Evolutionary conservation across 129 eudicot species (phyloP), one percentile per base, ranked within the genome.

Genomic region (Lonicera japonica): DNA sequence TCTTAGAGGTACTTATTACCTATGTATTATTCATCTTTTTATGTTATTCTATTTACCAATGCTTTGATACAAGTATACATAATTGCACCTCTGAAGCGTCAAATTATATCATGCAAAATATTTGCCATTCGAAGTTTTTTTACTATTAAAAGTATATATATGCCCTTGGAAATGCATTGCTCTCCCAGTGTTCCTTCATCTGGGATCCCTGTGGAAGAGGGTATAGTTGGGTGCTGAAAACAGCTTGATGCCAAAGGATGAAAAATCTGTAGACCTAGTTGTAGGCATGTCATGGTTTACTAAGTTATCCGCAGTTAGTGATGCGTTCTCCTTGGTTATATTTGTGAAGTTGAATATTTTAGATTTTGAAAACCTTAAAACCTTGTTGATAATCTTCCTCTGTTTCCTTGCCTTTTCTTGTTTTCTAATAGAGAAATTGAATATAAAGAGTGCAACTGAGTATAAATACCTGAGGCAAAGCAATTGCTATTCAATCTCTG

Each of bases 391-490:
- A 29, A 55, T 21, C 6, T 50, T 22, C 21, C 25, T 21, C 25
- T 61, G 57, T 40, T 39, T 50, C 54, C 54, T 25, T 51, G 29
- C 14, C 38, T 68, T 29, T 16, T 40, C 21, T 29, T 73, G n/a
- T 60, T 50, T 62, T 50, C 16, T 64, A 45, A 43, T 85, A 86
- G 97, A 81, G 70, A 90, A 90, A 72, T 70, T 90, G 75, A 83
- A 83, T 64, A 65, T 90, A 75, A 86, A 77, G 80, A 73, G 65
- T 72, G 82, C 52, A 29, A 72, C 74, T 18, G 92, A 86, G 54
- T 90, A 80, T 67, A 86, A 76, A 25, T 90, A 90, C 75, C 63
- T 90, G 77, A 79, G 72, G 61, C 91, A 90, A 77, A 90, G 97
- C 70, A 79, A 69, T 66, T 89, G 97, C 82, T 79, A 78, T 60